These are phyloP conservation scores for Rhododendron griersonianum DNA, from an alignment of 148 eudicot genomes.

Conservation along the genomic window DNA sequence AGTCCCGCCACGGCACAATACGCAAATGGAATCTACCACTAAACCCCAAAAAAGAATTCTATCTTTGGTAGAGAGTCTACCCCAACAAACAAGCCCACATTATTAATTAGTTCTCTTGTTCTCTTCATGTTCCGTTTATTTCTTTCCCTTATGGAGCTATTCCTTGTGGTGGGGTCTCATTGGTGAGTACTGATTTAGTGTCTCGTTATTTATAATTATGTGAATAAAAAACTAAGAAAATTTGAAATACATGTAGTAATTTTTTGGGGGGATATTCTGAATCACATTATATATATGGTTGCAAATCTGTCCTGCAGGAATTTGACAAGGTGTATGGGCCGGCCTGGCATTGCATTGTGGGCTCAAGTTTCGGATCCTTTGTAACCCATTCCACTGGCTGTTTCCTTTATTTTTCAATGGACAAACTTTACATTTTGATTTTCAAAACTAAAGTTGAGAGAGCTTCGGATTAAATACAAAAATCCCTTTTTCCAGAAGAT, in stretches of 20 bases:
- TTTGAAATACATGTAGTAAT: too few species aligned
- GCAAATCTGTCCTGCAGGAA: conserved; percentile 36
- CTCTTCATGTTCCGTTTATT: neutral
- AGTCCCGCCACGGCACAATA: too few species aligned
- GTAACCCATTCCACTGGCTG: conserved; percentile 86
- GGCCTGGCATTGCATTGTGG: conserved; percentile 90
- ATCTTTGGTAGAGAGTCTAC: too few species aligned
- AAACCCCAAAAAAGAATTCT: too few species aligned
- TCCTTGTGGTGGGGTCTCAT: neutral
- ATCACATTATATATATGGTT: neutral
- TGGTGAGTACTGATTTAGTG: too few species aligned
- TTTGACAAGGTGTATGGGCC: conserved; percentile 86
- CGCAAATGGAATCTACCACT: too few species aligned
- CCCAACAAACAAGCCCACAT: too few species aligned
- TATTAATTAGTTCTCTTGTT: neutral
- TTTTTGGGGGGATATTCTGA: neutral
- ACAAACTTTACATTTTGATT: conserved; percentile 59
- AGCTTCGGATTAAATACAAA: conserved; percentile 25
- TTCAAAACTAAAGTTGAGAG: conserved; percentile 73
- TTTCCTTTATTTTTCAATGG: conserved; percentile 82
- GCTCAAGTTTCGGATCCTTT: conserved; percentile 87
- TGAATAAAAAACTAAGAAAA: neutral
- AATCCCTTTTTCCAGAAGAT: neutral
- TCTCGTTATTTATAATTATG: too few species aligned
- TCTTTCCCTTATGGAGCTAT: neutral